Conservation (phyloP, 2,329 filamentous ascomycete species). For the Akanthomyces muscarius region DNA sequence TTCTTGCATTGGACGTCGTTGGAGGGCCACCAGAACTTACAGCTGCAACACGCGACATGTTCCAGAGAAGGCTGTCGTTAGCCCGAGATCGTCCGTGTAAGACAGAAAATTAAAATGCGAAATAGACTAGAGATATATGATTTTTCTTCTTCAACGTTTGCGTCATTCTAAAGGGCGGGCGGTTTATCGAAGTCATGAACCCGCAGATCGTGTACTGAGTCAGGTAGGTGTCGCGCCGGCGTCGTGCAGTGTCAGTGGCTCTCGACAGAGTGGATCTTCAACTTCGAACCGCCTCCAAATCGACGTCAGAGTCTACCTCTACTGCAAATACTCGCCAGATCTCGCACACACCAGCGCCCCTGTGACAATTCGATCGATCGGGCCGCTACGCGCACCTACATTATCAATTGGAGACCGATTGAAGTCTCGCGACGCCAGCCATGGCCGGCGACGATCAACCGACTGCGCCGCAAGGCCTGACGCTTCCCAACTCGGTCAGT, state of each 20-base stretch:
- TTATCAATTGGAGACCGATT: neutral
- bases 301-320: neutral
- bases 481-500: slow-evolving; percentile 11
- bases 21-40: too few relatives aligned
- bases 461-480: slow-evolving; percentile 1
- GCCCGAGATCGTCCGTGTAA: too few relatives aligned
- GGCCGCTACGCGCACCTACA: neutral
- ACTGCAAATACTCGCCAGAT: neutral
- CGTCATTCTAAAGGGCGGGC: too few relatives aligned
- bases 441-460: slow-evolving; percentile 8
- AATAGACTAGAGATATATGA: neutral
- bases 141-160: too few relatives aligned
- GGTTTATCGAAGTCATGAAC: too few relatives aligned
- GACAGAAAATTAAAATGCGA: neutral
- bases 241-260: too few relatives aligned
- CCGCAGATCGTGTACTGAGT: too few relatives aligned
- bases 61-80: too few relatives aligned
- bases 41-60: too few relatives aligned
- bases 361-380: neutral
- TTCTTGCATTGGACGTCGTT: too few relatives aligned
- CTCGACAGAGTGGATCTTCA: slow-evolving; percentile 6
- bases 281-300: neutral
- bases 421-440: neutral
- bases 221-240: neutral
- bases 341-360: neutral